phyloP scores from a whole-genome alignment of 768 basidiomycete species.

The Suillus alpinus region DNA sequence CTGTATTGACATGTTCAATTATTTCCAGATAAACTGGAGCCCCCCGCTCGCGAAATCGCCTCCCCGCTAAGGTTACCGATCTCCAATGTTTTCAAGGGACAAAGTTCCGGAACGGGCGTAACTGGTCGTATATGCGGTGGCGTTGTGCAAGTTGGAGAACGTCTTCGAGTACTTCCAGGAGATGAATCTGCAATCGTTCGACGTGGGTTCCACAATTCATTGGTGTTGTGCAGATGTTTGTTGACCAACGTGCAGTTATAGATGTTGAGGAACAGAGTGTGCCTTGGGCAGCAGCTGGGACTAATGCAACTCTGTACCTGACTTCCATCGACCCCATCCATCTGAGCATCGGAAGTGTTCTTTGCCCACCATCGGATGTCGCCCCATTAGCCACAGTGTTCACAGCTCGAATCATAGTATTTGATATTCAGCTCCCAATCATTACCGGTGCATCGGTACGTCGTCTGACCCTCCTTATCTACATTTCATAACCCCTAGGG shows the following conservation, averaged over 20 bases:
- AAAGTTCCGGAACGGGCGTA: conserved; percentile 73
- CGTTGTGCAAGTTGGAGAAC: conserved; percentile 89
- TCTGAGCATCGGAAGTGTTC: conserved; percentile 82
- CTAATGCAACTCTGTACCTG: conserved; percentile 84
- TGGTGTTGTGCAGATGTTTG: background rate
- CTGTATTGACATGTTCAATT: background rate
- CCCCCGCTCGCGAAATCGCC: conserved; percentile 73
- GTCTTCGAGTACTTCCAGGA: conserved; percentile 82
- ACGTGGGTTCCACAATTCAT: conserved; percentile 36
- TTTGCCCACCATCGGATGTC: conserved; percentile 71
- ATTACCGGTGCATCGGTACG: conserved; percentile 81
- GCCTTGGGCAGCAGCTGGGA: conserved; percentile 88
- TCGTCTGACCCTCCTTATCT: background rate
- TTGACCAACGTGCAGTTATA: conserved; percentile 54
- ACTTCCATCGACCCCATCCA: conserved; percentile 83
- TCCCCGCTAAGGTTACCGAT: conserved; percentile 84
- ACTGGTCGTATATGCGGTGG: conserved; percentile 85
- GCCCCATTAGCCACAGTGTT: conserved; percentile 79
- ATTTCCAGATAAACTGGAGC: conserved; percentile 69
- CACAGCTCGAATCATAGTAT: conserved; percentile 86
- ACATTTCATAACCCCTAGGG: background rate
- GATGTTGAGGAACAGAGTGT: conserved; percentile 75
- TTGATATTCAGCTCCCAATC: conserved; percentile 89
- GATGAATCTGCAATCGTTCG: conserved; percentile 85
- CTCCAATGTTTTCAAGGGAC: conserved; percentile 93